Evolutionary conservation across 73 alveolate species (phyloP).

Genomic region (Paramecium tetraurelia): DNA sequence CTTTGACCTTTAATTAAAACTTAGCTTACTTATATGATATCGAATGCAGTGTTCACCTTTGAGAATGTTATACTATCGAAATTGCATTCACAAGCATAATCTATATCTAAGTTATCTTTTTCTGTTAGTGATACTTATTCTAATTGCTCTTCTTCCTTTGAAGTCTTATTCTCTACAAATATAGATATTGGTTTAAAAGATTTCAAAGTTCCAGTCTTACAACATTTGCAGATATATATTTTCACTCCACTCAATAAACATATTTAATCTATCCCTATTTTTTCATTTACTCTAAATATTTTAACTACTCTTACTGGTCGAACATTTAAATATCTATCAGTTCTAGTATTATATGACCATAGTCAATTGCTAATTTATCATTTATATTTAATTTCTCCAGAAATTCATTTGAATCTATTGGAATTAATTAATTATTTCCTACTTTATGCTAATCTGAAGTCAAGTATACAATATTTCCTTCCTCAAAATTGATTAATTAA

Average conservation of each 20-base stretch:
- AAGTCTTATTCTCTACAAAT: background rate
- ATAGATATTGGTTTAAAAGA: background rate
- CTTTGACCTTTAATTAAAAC: background rate
- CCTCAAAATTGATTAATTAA: background rate
- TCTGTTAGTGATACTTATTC: background rate
- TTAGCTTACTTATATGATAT: background rate
- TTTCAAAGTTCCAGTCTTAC: background rate
- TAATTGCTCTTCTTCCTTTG: background rate
- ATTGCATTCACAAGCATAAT: background rate
- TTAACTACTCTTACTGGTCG: background rate
- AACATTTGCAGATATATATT: background rate
- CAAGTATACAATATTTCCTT: conserved; percentile 1
- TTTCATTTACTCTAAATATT: background rate
- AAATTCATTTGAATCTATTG: conserved; percentile 1
- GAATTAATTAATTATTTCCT: conserved; percentile 23
- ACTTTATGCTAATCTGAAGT: background rate
- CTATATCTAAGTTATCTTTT: conserved; percentile 12
- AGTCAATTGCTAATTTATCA: conserved; percentile 2
- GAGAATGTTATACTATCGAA: conserved; percentile 32
- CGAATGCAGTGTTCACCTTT: background rate
- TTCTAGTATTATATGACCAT: background rate
- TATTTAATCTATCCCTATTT: background rate
- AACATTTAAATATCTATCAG: background rate
- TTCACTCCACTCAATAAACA: background rate
- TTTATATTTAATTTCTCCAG: background rate